Conservation (phyloP, 768 basidiomycete species). For the Calocera cornea region DNA sequence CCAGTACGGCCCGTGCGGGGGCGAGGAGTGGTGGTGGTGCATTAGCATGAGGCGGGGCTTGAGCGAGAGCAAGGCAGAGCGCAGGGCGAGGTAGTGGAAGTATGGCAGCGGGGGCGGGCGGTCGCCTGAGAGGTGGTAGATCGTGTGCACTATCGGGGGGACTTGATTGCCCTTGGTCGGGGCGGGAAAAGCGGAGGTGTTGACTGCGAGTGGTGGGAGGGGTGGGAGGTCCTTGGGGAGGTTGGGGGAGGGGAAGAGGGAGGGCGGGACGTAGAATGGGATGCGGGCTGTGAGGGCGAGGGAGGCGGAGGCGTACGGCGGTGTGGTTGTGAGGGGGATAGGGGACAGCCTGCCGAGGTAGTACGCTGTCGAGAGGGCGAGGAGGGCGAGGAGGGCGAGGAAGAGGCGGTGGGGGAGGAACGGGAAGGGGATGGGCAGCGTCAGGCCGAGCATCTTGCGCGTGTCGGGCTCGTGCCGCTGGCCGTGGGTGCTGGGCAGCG, state of each 20-base stretch:
- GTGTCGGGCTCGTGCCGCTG: not conserved
- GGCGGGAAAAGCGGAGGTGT: not conserved
- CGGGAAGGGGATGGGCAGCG: not conserved
- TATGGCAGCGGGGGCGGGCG: slow-evolving; percentile 17
- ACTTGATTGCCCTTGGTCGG: not conserved
- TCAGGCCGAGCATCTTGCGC: not conserved
- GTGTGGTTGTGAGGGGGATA: not conserved
- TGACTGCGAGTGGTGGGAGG: too few relatives aligned
- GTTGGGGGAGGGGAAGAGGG: too few relatives aligned
- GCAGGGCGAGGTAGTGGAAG: slow-evolving; percentile 13
- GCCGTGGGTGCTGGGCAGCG: not conserved
- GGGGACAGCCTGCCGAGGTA: not conserved
- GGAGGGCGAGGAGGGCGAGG: slow-evolving; percentile 1
- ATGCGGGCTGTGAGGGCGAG: not conserved
- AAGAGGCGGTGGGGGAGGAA: not conserved
- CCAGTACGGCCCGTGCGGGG: not conserved
- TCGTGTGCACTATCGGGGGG: not conserved
- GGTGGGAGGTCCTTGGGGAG: too few relatives aligned
- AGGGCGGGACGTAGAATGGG: too few relatives aligned
- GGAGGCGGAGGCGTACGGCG: not conserved
- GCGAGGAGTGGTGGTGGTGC: slow-evolving; percentile 1
- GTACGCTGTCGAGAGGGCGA: not conserved
- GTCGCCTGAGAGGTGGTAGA: not conserved
- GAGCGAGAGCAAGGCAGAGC: not conserved
- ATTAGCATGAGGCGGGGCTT: not conserved